Base-by-base conservation (phyloP, 495 filamentous ascomycete genomes). In the Penicillium bialowiezense region DNA sequence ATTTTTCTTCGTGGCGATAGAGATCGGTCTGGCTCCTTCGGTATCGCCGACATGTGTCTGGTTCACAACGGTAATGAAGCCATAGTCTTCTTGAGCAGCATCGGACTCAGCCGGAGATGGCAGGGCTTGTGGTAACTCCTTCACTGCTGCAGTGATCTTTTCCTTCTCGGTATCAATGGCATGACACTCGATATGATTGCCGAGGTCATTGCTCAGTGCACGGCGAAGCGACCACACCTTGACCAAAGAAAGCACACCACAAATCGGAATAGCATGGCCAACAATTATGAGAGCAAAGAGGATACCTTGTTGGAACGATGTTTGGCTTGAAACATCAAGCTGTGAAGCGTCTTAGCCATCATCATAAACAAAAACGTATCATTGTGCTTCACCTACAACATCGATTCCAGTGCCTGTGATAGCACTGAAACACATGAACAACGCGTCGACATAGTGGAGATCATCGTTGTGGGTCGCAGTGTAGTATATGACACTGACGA, bases 321-420 rank as follows among this genome's bases (percentile, higher is more conserved):
- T 91, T 54, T 95, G 70, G 28, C 79, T 70, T 41, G 82, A 87
- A 5, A 84, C 60, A 48, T 85, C 79, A 28, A 87, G 57, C 65
- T 76, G 24, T 9, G 24, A 3, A 26, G 28, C 19, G 13, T 2
- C 15, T 58, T 17, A 63, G 49, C 14, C 3, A 37, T 48, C n/a
- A 31, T 32, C 26, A n/a, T 43, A 24, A 10, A 12, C n/a, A 17
- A 23, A 7, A 49, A 19, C 29, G 29, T 14, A 7, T 15, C 1
- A 9, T 19, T 44, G 18, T 41, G 13, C 3, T 14, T 45, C 32
- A 65, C 80, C 65, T 62, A 84, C 77, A 18, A 82, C 87, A 44
- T 85, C 88, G 18, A 90, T 67, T 1, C 86, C 86, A 21, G 90
- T 83, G 42, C 84, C 76, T 9, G 88, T 91, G 79, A 92, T 90